These are phyloP conservation scores for Cryptosporidium parvum DNA, from an alignment of 169 alveolate species.

Conservation along the genomic window DNA sequence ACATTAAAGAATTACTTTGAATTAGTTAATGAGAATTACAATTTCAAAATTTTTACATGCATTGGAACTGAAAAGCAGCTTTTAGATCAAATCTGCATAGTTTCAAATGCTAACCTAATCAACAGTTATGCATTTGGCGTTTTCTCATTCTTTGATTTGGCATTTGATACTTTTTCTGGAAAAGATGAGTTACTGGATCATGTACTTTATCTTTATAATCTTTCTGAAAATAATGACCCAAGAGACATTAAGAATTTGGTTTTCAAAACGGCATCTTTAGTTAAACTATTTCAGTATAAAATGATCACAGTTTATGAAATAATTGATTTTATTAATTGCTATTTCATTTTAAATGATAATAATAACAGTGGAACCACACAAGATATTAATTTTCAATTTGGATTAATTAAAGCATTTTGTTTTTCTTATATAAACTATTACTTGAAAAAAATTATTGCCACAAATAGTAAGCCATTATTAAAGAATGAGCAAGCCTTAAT, in stretches of 20 bases:
- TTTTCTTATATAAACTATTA: slow-evolving; percentile 20
- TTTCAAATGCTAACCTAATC: slow-evolving; percentile 6
- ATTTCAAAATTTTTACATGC: slow-evolving; percentile 7
- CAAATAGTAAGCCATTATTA: neutral
- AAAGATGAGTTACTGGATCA: slow-evolving; percentile 20
- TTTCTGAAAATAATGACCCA: neutral
- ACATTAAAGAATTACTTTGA: slow-evolving; percentile 29
- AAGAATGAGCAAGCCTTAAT: slow-evolving; percentile 18
- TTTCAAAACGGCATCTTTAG: slow-evolving; percentile 28
- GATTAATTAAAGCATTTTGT: slow-evolving; percentile 41
- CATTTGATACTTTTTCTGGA: slow-evolving; percentile 27
- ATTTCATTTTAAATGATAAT: neutral
- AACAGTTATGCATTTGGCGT: slow-evolving; percentile 43
- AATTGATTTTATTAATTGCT: slow-evolving; percentile 3
- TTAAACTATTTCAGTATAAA: slow-evolving; percentile 13
- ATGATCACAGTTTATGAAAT: slow-evolving; percentile 8
- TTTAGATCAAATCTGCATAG: neutral
- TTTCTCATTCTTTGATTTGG: slow-evolving; percentile 46
- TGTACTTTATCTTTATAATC: slow-evolving; percentile 17
- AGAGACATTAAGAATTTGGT: slow-evolving; percentile 7
- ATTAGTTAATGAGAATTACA: neutral
- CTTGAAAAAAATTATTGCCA: neutral
- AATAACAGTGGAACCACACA: neutral
- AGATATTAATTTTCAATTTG: slow-evolving; percentile 12
- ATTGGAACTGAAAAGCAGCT: neutral